Evolutionary conservation across 306 rosid species (phyloP), one percentile per base, ranked within the genome.

Genomic region (Vigna reflexopilosa): DNA sequence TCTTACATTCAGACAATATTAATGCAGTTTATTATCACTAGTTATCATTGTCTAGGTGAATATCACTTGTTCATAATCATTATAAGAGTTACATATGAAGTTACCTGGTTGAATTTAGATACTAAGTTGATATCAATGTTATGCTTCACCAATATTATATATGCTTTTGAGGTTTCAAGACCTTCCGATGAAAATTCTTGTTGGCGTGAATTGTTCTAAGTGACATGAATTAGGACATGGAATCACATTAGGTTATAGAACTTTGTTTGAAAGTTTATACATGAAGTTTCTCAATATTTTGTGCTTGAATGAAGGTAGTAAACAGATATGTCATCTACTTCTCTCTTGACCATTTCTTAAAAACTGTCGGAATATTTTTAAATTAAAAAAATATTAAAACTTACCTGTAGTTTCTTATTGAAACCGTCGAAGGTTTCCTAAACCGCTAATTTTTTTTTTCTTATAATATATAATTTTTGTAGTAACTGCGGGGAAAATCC

Each of bases 1-100:
- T 76, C 90, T 93, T 30, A 91, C 97, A 49, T 88, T 91, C 85
- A 83, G 97, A 84, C 71, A 88, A 67, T 83, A 54, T 52, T 89
- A 63, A 51, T 22, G 28, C 16, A 40, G 15, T 20, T 0, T 70
- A 11, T 57, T 22, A 36, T 24, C 15, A 12, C 9, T 16, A 15
- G 16, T 22, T 75, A 6, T 16, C 6, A 4, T 8, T 73, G 24
- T 44, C 19, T 4, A 9, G 7, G 40, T 56, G 5, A 34, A 3
- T 40, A 9, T 65, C 4, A n/a, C 9, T n/a, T 36, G 26, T 70
- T 20, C 22, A 20, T 20, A 20, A 20, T 20, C 1, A 20, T 20
- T 20, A 20, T 20, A 20, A 20, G 22, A 20, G 22, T 20, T 20
- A 20, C 22, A 20, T 20, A 20, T 20, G 22, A 20, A 20, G 22